These are phyloP conservation scores for Cenchrus americanus DNA, from an alignment of 176 grass and related monocot genomes.

Conservation along the genomic window DNA sequence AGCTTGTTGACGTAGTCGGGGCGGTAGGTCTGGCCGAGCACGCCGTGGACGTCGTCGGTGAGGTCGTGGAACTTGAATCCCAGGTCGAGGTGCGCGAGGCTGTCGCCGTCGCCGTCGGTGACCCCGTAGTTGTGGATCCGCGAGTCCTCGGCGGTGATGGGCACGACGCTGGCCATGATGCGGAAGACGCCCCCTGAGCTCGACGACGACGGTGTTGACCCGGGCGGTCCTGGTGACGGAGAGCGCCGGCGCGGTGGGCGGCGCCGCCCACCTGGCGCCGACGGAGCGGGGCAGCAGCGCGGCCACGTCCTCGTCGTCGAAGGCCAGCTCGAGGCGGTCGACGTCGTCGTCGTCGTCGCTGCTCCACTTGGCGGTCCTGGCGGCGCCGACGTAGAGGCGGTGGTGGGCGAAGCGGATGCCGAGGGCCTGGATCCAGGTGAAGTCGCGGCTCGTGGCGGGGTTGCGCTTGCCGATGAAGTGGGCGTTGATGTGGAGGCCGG, in stretches of 20 bases:
- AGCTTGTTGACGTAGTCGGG: conserved; percentile 59
- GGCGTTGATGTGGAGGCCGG: conserved; percentile 48
- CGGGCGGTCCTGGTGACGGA: conserved; percentile 41
- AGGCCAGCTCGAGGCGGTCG: conserved; percentile 47
- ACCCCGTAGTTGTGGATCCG: conserved; percentile 54
- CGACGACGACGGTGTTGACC: conserved; percentile 42
- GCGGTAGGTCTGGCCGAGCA: conserved; percentile 69
- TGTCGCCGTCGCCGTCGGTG: conserved; percentile 43
- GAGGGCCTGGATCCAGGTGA: conserved; percentile 64
- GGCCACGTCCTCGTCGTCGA: conserved; percentile 34
- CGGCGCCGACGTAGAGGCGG: conserved; percentile 47
- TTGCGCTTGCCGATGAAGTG: conserved; percentile 58
- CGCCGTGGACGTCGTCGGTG: conserved; percentile 53
- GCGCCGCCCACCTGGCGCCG: conserved; percentile 38
- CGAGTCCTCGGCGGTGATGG: conserved; percentile 56
- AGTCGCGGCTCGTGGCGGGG: conserved; percentile 45
- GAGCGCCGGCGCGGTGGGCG: conserved; percentile 19
- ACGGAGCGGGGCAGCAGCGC: conserved; percentile 5
- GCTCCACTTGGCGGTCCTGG: conserved; percentile 47
- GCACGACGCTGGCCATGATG: conserved; percentile 52
- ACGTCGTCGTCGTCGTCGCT: too few species aligned
- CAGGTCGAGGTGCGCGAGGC: conserved; percentile 59
- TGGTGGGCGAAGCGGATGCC: conserved; percentile 59
- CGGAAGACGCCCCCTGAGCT: conserved; percentile 54
- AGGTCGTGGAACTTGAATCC: conserved; percentile 63